Base-by-base conservation (phyloP, 2,329 filamentous ascomycete species). In the Verticillium alfalfae region DNA sequence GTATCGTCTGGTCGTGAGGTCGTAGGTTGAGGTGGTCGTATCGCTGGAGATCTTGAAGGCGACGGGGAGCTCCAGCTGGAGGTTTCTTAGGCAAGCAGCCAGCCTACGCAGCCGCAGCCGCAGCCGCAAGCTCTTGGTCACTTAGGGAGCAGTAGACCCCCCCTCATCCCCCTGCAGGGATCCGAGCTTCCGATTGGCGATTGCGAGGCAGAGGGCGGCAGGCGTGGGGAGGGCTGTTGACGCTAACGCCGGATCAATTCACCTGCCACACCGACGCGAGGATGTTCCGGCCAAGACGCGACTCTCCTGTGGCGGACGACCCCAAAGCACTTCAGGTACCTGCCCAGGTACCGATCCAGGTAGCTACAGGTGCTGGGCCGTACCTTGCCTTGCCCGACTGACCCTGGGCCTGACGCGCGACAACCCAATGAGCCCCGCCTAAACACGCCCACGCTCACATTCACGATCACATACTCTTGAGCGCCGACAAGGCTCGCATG, bases 51-150 rank as follows among this genome's bases (percentile, higher is more conserved):
- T 34, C 54, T n/a, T 18, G 54, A 15, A 16, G 45, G 60, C 63
- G 61, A 63, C 57, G 60, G 63, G 61, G 63, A 60, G 52, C 59
- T 63, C 59, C 57, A 65, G 63, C 61, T 61, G 36, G 58, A 62
- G 63, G 61, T 59, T 60, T 60, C 62, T 62, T 67, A 76, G 74
- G 73, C 75, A 77, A 76, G 72, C 74, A 76, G 64, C 67, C 68
- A 67, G 73, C 69, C 72, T 75, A 76, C 74, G 73, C 73, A 75
- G 70, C 68, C 61, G 58, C 60, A 62, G 22, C 22, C 74, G 73
- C 73, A 75, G 70, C 68, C 61, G 58, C 60, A 62, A 60, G 57
- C 61, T 56, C 31, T 60, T 39, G 63, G 59, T 56, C 26, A 26
- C 26, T 26, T 26, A n/a, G 54, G 26, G 1, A 36, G 31, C 13